Evolutionary conservation across 2,329 filamentous ascomycete species (phyloP), one percentile per base, ranked within the genome.

Genomic region (Ambrosiella beaveri): DNA sequence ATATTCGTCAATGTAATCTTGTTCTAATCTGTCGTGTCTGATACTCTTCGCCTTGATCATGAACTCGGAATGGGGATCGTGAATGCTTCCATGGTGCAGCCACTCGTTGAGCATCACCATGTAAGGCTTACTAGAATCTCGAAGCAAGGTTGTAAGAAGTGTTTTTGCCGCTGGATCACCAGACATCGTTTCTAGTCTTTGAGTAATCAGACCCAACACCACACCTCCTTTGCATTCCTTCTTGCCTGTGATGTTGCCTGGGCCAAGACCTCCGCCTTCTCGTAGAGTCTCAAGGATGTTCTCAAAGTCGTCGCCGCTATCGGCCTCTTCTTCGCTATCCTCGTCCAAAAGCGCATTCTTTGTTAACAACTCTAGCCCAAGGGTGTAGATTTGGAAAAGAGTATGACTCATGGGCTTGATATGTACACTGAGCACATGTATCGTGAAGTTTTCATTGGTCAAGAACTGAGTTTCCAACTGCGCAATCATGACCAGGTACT

Each of bases 51-150:
- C 93, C 66, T 94, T 94, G 66, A 98, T 84, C 57, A 98, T 73
- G 64, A 98, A 98, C 68, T 98, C 93, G 1, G 84, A 80, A 68
- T 97, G 91, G 0, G 90, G 88, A 68, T 98, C 93, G 65, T 86
- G 88, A 69, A 98, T 97, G 54, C 85, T 88, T 44, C 93, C 93
- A 66, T 95, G 91, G 66, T 98, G 93, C 13, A 98, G 74, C 93
- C 93, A 98, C 68, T 97, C 91, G 66, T 98, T 98, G 61, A 98
- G 74, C 93, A 98, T 98, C 47, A 80, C 79, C 90, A 97, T 96
- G 68, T 98, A 98, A 0, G 93, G 93, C 58, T 85, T 81, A 65
- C 90, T 96, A 1, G 91, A 85, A 69, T 97, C 91, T 58, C 88
- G 79, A 47, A 98, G 71, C 36, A 98, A 71, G 2, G 84, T 85